A percentile compares a stretch with the other conserved stretches of the same genome.
These are phyloP conservation scores for Lichtheimia corymbifera DNA, from an alignment of 371 early-diverging fungal genomes.

Conservation along the genomic window DNA sequence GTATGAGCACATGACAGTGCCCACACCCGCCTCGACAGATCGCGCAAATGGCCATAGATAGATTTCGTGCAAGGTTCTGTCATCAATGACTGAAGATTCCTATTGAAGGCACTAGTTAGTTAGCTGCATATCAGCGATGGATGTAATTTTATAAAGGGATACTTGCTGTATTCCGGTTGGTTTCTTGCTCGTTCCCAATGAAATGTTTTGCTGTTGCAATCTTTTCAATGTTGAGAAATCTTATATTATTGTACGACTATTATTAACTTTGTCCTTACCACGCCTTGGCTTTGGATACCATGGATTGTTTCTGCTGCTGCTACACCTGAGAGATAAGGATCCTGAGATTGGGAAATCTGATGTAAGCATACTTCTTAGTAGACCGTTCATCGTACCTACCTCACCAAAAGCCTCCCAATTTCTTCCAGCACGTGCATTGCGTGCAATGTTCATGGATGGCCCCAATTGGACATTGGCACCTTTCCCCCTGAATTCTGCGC, in stretches of 20 bases:
- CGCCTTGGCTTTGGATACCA: conserved; percentile 43
- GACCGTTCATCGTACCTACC: neutral
- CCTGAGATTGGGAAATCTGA: conserved; percentile 6
- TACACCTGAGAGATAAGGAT: conserved; percentile 54
- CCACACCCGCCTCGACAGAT: conserved; percentile 48
- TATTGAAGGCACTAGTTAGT: conserved; percentile 41
- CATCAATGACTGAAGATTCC: conserved; percentile 40
- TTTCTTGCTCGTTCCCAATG: conserved; percentile 56
- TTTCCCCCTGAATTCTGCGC: conserved; percentile 49
- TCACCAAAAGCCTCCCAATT: conserved; percentile 64
- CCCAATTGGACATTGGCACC: conserved; percentile 55
- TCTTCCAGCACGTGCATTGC: conserved; percentile 35
- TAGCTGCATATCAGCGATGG: conserved; percentile 19
- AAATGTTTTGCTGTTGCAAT: conserved; percentile 59
- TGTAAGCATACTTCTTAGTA: neutral
- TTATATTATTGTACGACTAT: neutral
- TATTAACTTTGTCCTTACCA: conserved; percentile 24
- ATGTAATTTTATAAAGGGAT: neutral
- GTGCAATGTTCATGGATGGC: conserved; percentile 23
- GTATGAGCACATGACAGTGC: conserved; percentile 53
- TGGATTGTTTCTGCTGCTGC: conserved; percentile 26
- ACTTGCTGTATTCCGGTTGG: conserved; percentile 19
- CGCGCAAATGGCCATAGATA: conserved; percentile 53
- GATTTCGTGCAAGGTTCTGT: conserved; percentile 54
- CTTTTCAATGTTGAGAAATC: conserved; percentile 7